A percentile compares a stretch with the other conserved stretches of the same genome.
phyloP scores from a whole-genome alignment of 106 monocot species.

The Platanthera guangdongensis region DNA sequence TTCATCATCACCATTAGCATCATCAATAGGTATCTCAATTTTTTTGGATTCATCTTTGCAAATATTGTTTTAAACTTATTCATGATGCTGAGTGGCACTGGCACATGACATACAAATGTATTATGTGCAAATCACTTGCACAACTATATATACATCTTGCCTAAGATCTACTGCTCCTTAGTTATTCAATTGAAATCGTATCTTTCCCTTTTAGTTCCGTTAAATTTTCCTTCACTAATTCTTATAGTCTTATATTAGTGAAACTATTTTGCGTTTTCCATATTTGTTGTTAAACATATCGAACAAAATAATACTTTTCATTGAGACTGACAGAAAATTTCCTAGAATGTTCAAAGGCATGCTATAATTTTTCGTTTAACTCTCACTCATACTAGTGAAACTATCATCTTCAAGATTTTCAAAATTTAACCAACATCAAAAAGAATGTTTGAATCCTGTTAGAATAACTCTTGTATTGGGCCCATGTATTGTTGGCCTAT shows the following conservation, averaged over 20 bases:
- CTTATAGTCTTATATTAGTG: background rate
- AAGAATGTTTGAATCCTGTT: background rate
- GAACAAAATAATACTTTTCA: background rate
- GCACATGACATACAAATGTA: too few species aligned
- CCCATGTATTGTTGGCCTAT: too few species aligned
- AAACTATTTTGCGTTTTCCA: background rate
- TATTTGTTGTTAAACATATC: background rate
- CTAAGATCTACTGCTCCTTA: too few species aligned
- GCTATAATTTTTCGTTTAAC: background rate
- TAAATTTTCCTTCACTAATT: background rate
- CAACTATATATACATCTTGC: too few species aligned
- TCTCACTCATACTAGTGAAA: background rate
- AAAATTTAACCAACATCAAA: background rate
- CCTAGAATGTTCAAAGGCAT: background rate
- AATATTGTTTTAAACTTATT: too few species aligned
- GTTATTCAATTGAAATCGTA: too few species aligned
- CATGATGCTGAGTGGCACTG: too few species aligned
- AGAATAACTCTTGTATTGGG: too few species aligned
- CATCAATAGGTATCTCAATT: too few species aligned
- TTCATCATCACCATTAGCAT: background rate
- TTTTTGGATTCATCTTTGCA: too few species aligned
- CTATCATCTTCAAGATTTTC: background rate
- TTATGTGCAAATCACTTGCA: too few species aligned
- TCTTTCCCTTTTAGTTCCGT: background rate
- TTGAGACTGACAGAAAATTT: background rate